These are phyloP conservation scores for Ustilago esculenta DNA, from an alignment of 1,284 basidiomycete species.

Conservation along the genomic window DNA sequence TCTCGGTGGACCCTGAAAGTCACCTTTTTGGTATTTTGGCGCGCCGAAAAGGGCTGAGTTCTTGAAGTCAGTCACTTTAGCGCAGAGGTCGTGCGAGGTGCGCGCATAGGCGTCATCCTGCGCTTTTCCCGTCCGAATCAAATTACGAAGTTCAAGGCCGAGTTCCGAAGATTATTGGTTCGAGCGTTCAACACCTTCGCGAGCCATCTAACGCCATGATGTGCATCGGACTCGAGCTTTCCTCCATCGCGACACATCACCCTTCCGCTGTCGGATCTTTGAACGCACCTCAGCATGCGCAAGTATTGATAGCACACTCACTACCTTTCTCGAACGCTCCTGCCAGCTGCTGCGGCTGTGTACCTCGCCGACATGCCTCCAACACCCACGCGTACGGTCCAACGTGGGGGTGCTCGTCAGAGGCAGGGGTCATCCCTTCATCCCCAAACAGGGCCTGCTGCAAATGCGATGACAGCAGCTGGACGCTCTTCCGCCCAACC, in stretches of 20 bases:
- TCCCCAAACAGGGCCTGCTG: constrained; percentile 12
- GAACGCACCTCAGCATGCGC: background rate
- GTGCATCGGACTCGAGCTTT: background rate
- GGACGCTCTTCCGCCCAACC: constrained; percentile 9
- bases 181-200: constrained; percentile 4
- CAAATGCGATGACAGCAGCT: constrained; percentile 3
- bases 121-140: constrained; percentile 20
- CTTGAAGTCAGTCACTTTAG: background rate
- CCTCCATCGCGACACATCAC: background rate
- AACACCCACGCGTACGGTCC: constrained; percentile 25
- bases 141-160: constrained; percentile 2
- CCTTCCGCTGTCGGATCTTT: background rate
- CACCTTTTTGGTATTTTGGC: background rate
- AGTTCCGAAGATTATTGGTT: constrained; percentile 9
- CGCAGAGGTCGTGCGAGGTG: constrained; percentile 22
- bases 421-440: constrained; percentile 39
- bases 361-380: constrained; percentile 21
- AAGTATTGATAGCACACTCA: background rate
- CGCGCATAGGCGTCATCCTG: constrained; percentile 11
- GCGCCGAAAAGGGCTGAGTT: constrained; percentile 9
- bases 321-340: background rate
- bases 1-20: constrained; percentile 37
- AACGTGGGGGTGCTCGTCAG: constrained; percentile 35
- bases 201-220: background rate
- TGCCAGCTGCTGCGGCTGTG: constrained; percentile 3